These are phyloP conservation scores for Pistacia vera DNA, from an alignment of 345 rosid species.

Conservation along the genomic window DNA sequence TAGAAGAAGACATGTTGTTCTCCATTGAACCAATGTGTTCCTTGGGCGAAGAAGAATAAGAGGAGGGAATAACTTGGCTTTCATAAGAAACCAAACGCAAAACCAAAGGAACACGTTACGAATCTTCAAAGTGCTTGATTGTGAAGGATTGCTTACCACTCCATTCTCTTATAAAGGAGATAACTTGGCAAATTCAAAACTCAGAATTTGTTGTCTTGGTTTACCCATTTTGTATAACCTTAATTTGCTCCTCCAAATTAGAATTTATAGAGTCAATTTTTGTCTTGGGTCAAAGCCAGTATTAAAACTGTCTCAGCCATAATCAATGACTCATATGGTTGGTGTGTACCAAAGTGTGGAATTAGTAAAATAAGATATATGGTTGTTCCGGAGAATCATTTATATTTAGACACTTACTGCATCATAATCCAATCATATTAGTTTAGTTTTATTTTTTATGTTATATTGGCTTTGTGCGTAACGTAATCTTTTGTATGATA, in stretches of 20 bases:
- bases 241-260: conserved; percentile 6
- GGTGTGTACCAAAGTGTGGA: not conserved
- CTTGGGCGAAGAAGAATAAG: not conserved
- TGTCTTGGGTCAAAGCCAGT: not conserved
- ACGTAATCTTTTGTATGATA: too few species aligned
- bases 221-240: not conserved
- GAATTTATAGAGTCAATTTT: not conserved
- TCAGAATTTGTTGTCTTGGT: not conserved
- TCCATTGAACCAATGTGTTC: conserved; percentile 14
- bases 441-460: not conserved
- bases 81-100: conserved; percentile 1
- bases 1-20: conserved; percentile 6
- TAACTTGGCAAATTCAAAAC: not conserved
- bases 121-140: conserved; percentile 10
- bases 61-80: not conserved
- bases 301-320: not conserved
- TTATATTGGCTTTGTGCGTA: not conserved
- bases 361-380: not conserved
- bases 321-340: not conserved
- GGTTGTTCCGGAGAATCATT: not conserved
- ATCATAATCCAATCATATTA: not conserved
- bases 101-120: conserved; percentile 22
- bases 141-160: not conserved
- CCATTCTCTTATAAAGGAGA: not conserved
- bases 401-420: not conserved